Percentiles rank a stretch among this genome's conserved stretches.
phyloP scores from a whole-genome alignment of 1,284 basidiomycete genomes.

The Phlebopus sp. region DNA sequence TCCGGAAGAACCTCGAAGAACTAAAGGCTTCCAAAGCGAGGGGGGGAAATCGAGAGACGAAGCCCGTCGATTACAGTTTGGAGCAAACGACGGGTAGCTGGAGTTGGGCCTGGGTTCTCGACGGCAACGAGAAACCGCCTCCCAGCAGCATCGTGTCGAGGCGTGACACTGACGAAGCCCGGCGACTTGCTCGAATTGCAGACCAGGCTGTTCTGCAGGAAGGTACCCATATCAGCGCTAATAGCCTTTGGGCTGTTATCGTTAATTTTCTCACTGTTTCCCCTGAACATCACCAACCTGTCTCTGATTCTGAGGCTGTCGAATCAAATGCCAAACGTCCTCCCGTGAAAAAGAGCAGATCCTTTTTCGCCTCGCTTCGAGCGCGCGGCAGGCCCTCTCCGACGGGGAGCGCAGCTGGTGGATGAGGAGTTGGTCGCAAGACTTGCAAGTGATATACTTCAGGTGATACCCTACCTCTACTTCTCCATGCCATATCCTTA shows the following conservation, averaged over 20 bases:
- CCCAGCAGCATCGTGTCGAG: conserved; percentile 79
- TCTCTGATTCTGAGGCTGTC: conserved; percentile 16
- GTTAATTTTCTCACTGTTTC: conserved; percentile 55
- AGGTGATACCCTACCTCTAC: too few species aligned
- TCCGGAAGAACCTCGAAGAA: conserved; percentile 45
- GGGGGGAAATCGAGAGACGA: conserved; percentile 27
- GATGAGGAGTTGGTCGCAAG: neutral
- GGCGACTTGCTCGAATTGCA: conserved; percentile 64
- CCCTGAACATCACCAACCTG: conserved; percentile 28
- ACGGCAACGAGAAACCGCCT: conserved; percentile 72
- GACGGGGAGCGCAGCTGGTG: conserved; percentile 1
- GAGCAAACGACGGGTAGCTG: conserved; percentile 49
- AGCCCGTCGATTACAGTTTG: conserved; percentile 49
- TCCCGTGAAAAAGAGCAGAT: conserved; percentile 24
- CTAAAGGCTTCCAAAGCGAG: conserved; percentile 21
- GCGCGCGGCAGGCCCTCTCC: conserved; percentile 9
- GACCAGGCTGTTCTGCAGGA: conserved; percentile 60
- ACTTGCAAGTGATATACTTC: too few species aligned
- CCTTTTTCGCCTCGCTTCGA: conserved; percentile 25
- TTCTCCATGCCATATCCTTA: too few species aligned
- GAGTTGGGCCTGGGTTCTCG: conserved; percentile 76
- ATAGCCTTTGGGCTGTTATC: conserved; percentile 67
- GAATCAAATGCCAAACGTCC: neutral
- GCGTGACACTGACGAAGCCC: conserved; percentile 73
- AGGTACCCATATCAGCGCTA: conserved; percentile 56